Base-by-base conservation (phyloP, 805 yeast genomes). In the Limtongozyma cylindracea region DNA sequence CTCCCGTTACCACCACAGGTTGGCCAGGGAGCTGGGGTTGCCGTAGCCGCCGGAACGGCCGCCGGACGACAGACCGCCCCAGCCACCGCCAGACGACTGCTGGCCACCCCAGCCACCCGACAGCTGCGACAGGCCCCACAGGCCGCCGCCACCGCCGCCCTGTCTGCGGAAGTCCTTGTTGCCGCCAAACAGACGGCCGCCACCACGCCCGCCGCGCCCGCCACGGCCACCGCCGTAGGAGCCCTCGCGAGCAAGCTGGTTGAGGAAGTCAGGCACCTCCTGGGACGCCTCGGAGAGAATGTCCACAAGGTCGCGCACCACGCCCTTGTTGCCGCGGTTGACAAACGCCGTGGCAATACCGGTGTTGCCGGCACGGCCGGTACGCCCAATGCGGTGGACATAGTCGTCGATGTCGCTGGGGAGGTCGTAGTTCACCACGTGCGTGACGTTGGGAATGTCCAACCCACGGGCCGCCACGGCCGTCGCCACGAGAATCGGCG, bases 391-490 rank as follows among this genome's bases (percentile, higher is more conserved):
- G 60, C 98, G 76, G 60, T 88, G 98, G 27, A 88, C 98, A 45
- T 88, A 88, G 53, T 88, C 98, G 50, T 88, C 98, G 41, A 88
- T 74, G 49, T 88, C 96, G 44, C 72, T 58, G 47, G 98, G 98
- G 47, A 88, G 61, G 47, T 88, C 98, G 49, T 73, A 88, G 65
- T 88, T 88, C 53, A 88, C 72, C 42, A 88, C 98, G 46, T 84
- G 96, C 21, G 91, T 72, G 37, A 88, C 98, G 47, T 88, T 88
- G 47, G 98, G 96, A 61, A 88, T 88, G 65, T 88, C 98, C 52
- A 88, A 67, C 61, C 98, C 98, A 71, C 98, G 78, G 28, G 96
- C 96, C 34, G 98, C 98, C 37, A 88, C 98, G 25, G 98, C 98
- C 35, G 99, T 88, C 23, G 99, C 98, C 34, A 88, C 98, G 56